These are phyloP conservation scores for Leptographium lundbergii DNA, from an alignment of 2,329 filamentous ascomycete species.

Conservation along the genomic window DNA sequence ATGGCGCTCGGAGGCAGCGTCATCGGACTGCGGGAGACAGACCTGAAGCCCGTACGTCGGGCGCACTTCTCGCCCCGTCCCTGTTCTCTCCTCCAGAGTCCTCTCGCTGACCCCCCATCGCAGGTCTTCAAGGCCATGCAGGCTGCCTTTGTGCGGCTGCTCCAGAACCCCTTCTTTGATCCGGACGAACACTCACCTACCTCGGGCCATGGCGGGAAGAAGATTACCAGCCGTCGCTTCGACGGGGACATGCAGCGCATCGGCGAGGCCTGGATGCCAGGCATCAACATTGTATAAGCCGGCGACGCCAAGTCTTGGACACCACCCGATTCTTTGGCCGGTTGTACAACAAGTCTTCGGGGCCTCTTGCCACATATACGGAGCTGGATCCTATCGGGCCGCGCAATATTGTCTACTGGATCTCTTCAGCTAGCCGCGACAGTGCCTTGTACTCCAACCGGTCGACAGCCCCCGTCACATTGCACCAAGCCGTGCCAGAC, in stretches of 20 bases:
- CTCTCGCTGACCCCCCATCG: background rate
- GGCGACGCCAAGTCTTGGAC: background rate
- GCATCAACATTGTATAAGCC: conserved; percentile 44
- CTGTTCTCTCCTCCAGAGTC: no score
- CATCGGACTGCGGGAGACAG: conserved; percentile 67
- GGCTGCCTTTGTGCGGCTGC: conserved; percentile 73
- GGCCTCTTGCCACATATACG: no score
- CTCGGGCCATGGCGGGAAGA: conserved; percentile 41
- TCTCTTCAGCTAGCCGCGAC: no score
- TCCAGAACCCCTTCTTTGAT: conserved; percentile 91
- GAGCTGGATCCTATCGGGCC: no score
- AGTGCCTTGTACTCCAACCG: no score
- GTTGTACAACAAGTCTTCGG: no score
- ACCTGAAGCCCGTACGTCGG: conserved; percentile 61
- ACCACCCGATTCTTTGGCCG: background rate
- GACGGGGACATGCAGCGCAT: conserved; percentile 72
- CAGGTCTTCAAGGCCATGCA: conserved; percentile 75
- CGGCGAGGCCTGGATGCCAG: conserved; percentile 73
- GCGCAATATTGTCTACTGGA: no score
- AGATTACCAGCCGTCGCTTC: conserved; percentile 74
- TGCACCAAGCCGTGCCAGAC: no score
- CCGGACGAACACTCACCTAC: conserved; percentile 69
- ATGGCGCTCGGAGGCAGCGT: conserved; percentile 16
- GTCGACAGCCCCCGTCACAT: no score
- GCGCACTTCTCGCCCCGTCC: no score